Evolutionary conservation across 2,329 filamentous ascomycete genomes (phyloP).

Genomic region (Talaromyces amestolkiae): DNA sequence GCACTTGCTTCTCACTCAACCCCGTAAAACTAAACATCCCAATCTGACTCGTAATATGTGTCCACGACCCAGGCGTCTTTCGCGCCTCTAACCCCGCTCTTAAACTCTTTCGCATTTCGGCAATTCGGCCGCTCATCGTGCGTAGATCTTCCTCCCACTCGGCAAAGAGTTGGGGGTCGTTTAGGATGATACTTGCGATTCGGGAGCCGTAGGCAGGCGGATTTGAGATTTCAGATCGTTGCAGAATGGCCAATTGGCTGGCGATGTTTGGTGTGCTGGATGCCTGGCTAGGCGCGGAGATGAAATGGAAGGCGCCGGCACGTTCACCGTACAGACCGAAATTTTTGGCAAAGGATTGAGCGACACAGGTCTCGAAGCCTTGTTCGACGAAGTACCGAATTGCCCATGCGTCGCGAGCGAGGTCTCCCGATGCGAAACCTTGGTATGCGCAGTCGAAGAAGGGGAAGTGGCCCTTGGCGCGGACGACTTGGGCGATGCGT

Average conservation of each 20-base stretch:
- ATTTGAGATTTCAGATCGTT: slow-evolving; percentile 96
- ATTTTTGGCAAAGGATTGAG: slow-evolving; percentile 63
- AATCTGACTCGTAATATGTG: slow-evolving; percentile 97
- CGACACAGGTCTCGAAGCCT: slow-evolving; percentile 69
- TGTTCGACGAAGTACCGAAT: slow-evolving; percentile 91
- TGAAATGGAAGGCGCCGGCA: slow-evolving; percentile 92
- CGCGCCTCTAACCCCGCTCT: slow-evolving; percentile 73
- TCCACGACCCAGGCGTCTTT: slow-evolving; percentile 87
- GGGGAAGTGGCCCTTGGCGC: slow-evolving; percentile 80
- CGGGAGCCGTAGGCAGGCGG: slow-evolving; percentile 91
- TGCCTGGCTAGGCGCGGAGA: slow-evolving; percentile 69
- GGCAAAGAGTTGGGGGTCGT: slow-evolving; percentile 74
- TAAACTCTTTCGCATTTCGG: slow-evolving; percentile 79
- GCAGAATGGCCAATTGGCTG: slow-evolving; percentile 87
- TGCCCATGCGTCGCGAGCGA: slow-evolving; percentile 82
- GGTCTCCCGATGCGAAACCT: slow-evolving; percentile 90
- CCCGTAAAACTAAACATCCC: slow-evolving; percentile 94
- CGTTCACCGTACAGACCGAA: slow-evolving; percentile 92
- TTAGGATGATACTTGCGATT: slow-evolving; percentile 80
- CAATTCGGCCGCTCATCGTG: slow-evolving; percentile 95
- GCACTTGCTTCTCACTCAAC: slow-evolving; percentile 50
- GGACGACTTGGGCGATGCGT: slow-evolving; percentile 75
- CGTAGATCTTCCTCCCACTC: slow-evolving; percentile 91
- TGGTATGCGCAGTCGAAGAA: slow-evolving; percentile 99
- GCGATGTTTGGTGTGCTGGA: slow-evolving; percentile 64